These are phyloP conservation scores for Cadophora luteo-olivacea DNA, from an alignment of 2,329 filamentous ascomycete species.

Conservation along the genomic window DNA sequence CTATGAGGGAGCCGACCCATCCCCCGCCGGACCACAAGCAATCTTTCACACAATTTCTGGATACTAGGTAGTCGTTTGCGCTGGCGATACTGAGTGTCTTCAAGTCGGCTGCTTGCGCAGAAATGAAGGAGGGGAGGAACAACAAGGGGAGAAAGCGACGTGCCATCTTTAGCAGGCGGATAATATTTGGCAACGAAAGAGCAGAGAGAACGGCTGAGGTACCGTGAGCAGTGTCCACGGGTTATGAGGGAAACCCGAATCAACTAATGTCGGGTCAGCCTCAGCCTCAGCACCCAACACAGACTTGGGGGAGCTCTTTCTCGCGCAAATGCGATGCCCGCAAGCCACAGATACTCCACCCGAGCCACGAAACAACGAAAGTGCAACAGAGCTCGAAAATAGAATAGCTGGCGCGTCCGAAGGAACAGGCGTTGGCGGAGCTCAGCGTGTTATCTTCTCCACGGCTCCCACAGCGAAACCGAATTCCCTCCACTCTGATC, in stretches of 20 bases:
- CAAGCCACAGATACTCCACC: not conserved
- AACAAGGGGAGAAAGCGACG: not conserved
- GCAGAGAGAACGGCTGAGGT: not conserved
- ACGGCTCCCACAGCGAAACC: too few relatives aligned
- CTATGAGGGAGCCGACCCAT: not conserved
- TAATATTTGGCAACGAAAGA: not conserved
- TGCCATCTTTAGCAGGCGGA: not conserved
- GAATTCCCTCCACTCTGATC: too few relatives aligned
- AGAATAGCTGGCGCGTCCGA: too few relatives aligned
- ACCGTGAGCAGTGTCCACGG: too few relatives aligned
- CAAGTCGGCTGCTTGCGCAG: not conserved
- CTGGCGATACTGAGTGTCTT: not conserved
- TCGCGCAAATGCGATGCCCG: not conserved
- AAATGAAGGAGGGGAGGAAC: not conserved
- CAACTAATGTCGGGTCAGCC: not conserved
- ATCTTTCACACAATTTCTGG: not conserved
- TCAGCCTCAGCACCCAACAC: not conserved
- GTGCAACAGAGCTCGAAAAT: not conserved
- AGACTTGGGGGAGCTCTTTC: not conserved
- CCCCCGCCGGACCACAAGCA: not conserved
- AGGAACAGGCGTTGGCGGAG: too few relatives aligned
- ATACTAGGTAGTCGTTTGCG: constrained; percentile 5
- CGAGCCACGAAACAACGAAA: not conserved
- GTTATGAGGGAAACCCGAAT: not conserved
- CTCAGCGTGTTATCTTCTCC: too few relatives aligned